Percentiles rank a stretch among this genome's conserved stretches.
These are phyloP conservation scores for Teratosphaeria destructans DNA, from an alignment of 2,329 filamentous ascomycete species.

Conservation along the genomic window DNA sequence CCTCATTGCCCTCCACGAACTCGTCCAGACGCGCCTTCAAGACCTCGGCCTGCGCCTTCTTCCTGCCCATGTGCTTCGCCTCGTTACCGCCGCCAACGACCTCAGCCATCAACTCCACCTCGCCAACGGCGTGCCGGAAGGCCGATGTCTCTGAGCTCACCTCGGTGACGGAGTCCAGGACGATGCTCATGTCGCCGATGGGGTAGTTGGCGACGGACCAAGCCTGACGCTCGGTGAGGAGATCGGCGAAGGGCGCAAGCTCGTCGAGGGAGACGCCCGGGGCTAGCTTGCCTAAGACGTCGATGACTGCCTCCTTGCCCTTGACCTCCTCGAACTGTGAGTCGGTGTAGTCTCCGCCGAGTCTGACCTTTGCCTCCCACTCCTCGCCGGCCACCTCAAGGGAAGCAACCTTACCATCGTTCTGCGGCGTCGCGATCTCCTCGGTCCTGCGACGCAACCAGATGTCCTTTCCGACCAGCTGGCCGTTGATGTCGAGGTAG, in stretches of 20 bases:
- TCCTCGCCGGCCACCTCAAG: neutral
- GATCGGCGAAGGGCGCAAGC: constrained; percentile 1
- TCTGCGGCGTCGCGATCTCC: neutral
- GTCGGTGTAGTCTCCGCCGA: constrained; percentile 7
- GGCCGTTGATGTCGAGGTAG: constrained; percentile 9
- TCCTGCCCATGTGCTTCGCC: neutral
- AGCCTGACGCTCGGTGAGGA: constrained; percentile 5
- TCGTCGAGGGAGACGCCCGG: neutral
- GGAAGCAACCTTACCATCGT: neutral
- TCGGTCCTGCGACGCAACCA: constrained; percentile 8
- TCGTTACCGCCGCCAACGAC: neutral
- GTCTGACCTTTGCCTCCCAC: constrained; percentile 11
- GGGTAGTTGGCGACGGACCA: constrained; percentile 2
- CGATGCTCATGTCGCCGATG: neutral
- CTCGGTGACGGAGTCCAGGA: constrained; percentile 3
- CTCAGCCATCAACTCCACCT: constrained; percentile 7
- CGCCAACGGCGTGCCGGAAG: constrained; percentile 8
- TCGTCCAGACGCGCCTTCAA: neutral
- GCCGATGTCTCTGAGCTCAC: neutral
- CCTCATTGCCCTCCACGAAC: constrained; percentile 5
- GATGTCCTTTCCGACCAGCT: constrained; percentile 6
- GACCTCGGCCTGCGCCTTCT: constrained; percentile 1
- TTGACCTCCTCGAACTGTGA: constrained; percentile 9
- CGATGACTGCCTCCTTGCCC: constrained; percentile 1
- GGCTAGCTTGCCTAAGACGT: neutral